A percentile compares a stretch with the other conserved stretches of the same genome.
Conservation (phyloP, 371 early-diverging fungal genomes). For the Mortierella sp. region DNA sequence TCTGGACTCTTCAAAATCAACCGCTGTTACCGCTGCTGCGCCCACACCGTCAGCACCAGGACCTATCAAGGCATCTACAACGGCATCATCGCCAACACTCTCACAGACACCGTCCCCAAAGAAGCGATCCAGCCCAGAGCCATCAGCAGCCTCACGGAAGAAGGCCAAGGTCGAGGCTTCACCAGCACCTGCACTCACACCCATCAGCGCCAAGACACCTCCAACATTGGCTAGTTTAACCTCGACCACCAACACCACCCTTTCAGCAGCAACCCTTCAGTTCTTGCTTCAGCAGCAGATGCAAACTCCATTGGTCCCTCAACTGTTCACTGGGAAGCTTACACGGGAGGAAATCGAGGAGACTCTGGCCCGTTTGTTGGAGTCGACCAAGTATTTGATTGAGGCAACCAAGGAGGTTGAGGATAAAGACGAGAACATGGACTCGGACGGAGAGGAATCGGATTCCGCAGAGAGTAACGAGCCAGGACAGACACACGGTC, state of each 20-base stretch:
- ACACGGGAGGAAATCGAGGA: conserved; percentile 47
- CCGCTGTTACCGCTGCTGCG: neutral
- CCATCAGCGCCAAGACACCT: conserved; percentile 2
- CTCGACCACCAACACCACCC: conserved; percentile 37
- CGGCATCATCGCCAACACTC: neutral
- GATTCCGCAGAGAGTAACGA: conserved; percentile 4
- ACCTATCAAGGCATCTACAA: neutral
- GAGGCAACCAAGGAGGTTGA: conserved; percentile 16
- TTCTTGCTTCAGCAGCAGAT: conserved; percentile 48
- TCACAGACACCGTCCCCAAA: neutral
- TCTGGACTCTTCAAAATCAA: conserved; percentile 21
- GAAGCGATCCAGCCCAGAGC: conserved; percentile 49
- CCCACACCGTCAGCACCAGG: neutral
- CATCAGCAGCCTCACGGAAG: conserved; percentile 24
- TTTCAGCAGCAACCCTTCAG: conserved; percentile 48
- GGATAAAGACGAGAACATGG: conserved; percentile 11
- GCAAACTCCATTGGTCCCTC: conserved; percentile 43
- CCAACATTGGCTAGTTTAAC: conserved; percentile 9
- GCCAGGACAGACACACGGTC: conserved; percentile 26
- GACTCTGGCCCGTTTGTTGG: conserved; percentile 38
- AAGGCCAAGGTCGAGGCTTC: conserved; percentile 30
- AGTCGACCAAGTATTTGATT: conserved; percentile 45
- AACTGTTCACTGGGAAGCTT: conserved; percentile 46
- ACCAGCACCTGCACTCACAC: neutral
- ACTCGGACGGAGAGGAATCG: conserved; percentile 21